Evolutionary conservation across 106 monocot species (phyloP), one percentile per base, ranked within the genome.

Genomic region (Phalaenopsis aphrodite): DNA sequence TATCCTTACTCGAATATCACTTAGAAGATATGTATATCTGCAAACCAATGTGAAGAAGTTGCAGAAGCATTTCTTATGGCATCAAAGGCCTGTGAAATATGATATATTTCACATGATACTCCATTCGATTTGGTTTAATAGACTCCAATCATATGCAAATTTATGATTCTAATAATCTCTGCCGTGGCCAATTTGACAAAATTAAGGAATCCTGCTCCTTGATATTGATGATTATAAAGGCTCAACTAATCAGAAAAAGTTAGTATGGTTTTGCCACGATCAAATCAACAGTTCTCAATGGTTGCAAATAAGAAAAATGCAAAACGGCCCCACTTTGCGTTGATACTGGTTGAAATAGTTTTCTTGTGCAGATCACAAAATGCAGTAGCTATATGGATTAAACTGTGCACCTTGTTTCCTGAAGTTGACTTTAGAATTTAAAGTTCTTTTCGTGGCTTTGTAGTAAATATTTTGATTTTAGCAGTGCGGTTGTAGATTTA

Each of bases 71-170:
- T 96, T 96, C 72, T 47, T 93, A 14, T 96, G 93, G 95, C 86
- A 96, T 87, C 41, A 76, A 30, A 89, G 77, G 58, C 95, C 95
- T 14, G 78, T 83, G 19, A 93, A 88, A 80, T 91, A 93, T 81
- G 95, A 96, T 82, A 37, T 96, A 10, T 96, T 96, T 80, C 86
- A 96, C 79, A 95, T 95, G 95, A 87, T 95, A 23, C 73, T 95
- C 55, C 95, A 95, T 81, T 93, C 92, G 21, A 76, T 93, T 56
- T 95, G 95, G 95, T 95, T 91, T 76, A 95, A 83, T 56, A 85
- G 95, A 82, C 52, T 95, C 61, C 90, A 30, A 85, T 78, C 84
- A 84, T 75, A 86, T 95, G 3, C 81, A 81, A 73, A 57, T 57
- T 57, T 15, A 57, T 15, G 15, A 57, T 17, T 17, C 15, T 15